Conservation (phyloP, 257 asterid genomes). For the Solanum verrucosum region DNA sequence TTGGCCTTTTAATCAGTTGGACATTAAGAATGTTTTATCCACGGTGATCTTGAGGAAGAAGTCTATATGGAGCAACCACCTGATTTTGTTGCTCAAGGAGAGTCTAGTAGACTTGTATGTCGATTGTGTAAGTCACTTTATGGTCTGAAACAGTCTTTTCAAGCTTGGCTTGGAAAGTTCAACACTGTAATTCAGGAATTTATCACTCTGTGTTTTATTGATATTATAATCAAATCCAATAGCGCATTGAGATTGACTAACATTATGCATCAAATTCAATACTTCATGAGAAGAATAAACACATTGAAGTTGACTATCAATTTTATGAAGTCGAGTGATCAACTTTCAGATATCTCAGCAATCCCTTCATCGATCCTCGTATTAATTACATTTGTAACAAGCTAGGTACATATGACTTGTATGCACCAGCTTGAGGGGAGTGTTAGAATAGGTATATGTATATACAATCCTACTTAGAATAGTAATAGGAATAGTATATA, state of each 20-base stretch:
- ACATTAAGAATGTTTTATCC: not conserved
- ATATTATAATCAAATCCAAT: too few species aligned
- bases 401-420: not conserved
- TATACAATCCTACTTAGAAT: not conserved
- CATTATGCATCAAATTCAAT: not conserved
- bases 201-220: not conserved
- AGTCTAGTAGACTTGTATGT: not conserved
- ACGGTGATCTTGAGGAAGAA: not conserved
- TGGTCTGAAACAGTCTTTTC: not conserved
- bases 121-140: not conserved
- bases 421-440: not conserved
- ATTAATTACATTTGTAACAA: not conserved
- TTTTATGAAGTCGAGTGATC: not conserved
- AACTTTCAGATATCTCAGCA: not conserved
- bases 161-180: not conserved
- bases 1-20: not conserved
- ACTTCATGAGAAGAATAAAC: not conserved
- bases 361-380: not conserved
- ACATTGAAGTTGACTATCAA: not conserved
- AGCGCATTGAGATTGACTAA: not conserved
- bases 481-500: not conserved
- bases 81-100: not conserved
- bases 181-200: not conserved
- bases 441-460: not conserved
- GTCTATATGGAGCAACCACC: not conserved